Conservation (phyloP, 192 early-diverging fungal species). For the Rhizophagus sp. region DNA sequence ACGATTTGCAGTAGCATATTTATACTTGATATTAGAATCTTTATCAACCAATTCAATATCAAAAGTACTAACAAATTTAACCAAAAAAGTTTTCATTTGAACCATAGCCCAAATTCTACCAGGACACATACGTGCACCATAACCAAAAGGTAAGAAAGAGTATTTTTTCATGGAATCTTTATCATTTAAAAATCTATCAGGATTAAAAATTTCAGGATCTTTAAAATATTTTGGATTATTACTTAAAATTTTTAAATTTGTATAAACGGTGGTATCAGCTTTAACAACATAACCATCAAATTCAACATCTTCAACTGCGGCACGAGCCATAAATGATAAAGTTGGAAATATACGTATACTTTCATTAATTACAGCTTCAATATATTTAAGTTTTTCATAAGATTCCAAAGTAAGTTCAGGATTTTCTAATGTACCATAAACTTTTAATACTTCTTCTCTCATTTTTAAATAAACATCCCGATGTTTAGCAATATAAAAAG, state of each 20-base stretch:
- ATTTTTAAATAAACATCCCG: background rate
- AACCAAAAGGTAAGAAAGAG: conserved; percentile 6
- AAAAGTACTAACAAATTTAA: background rate
- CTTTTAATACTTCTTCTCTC: background rate
- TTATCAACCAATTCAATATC: conserved; percentile 13
- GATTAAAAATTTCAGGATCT: conserved; percentile 20
- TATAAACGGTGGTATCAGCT: background rate
- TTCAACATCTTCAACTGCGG: background rate
- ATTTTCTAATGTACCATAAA: background rate
- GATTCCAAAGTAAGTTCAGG: background rate
- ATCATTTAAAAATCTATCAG: conserved; percentile 20
- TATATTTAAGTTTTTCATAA: conserved; percentile 8
- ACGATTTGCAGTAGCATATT: conserved; percentile 6
- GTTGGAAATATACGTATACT: background rate
- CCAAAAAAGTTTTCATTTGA: conserved; percentile 10
- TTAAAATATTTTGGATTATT: conserved; percentile 9
- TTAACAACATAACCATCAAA: background rate
- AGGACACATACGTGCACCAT: background rate
- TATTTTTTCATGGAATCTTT: background rate
- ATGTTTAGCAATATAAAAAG: background rate
- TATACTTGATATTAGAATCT: background rate
- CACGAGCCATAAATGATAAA: background rate
- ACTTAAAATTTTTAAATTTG: background rate
- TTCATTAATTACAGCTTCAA: conserved; percentile 14
- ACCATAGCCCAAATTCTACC: background rate